Percentiles rank a stretch among this genome's conserved stretches.
Evolutionary conservation across 768 basidiomycete genomes (phyloP).

Genomic region (Mycena alexandri): DNA sequence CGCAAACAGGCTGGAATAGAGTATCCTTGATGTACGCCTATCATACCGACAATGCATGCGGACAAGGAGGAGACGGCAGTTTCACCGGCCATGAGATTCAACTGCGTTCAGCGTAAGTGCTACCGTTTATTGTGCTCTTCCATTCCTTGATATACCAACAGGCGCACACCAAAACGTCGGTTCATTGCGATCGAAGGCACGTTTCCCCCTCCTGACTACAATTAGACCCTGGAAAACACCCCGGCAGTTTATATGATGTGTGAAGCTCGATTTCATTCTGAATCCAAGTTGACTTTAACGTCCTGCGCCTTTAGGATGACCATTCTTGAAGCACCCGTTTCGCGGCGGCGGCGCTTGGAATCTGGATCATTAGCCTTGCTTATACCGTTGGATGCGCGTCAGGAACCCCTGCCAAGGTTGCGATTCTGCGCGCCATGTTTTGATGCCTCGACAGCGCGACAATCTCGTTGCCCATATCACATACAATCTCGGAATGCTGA

Average conservation of each 20-base stretch:
- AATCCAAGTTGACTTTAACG: too few relatives aligned
- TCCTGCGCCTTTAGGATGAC: too few relatives aligned
- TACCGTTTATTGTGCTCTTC: conserved; percentile 21
- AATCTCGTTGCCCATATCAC: not conserved
- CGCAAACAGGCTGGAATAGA: conserved; percentile 44
- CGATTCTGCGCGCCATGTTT: not conserved
- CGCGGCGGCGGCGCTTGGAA: conserved; percentile 55
- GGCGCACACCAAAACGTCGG: conserved; percentile 22
- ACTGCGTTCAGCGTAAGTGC: conserved; percentile 48
- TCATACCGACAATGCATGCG: conserved; percentile 42
- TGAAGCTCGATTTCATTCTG: too few relatives aligned
- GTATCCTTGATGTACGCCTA: conserved; percentile 48
- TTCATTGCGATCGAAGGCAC: too few relatives aligned
- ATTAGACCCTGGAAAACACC: too few relatives aligned
- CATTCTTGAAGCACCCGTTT: too few relatives aligned
- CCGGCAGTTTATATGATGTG: too few relatives aligned
- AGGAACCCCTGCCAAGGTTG: conserved; percentile 57
- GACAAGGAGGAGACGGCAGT: conserved; percentile 48
- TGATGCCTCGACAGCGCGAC: conserved; percentile 20
- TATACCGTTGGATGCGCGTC: conserved; percentile 63
- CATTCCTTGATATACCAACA: conserved; percentile 30
- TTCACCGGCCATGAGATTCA: conserved; percentile 47
- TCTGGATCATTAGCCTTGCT: conserved; percentile 54
- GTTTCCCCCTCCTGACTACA: too few relatives aligned
- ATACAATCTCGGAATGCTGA: conserved; percentile 10